These are phyloP conservation scores for Bolboschoenoplectus hybrid DNA, from an alignment of 202 grass and related monocot species.

Conservation along the genomic window DNA sequence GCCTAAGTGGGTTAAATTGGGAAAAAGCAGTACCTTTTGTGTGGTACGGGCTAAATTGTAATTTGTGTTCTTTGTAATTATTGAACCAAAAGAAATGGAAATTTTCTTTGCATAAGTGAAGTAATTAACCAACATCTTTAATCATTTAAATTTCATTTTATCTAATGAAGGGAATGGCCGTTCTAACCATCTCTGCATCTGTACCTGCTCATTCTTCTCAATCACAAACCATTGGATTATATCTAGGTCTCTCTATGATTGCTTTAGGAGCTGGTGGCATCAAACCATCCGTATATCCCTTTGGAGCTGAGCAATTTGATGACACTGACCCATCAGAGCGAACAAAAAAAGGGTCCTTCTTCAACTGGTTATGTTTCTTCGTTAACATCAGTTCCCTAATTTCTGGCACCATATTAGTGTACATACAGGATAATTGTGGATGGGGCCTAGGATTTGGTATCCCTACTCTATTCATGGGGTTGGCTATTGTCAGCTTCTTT, in stretches of 20 bases:
- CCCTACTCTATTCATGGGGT: slow-evolving; percentile 43
- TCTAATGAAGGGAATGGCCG: no score
- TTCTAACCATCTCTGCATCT: slow-evolving; percentile 54
- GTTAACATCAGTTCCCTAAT: slow-evolving; percentile 56
- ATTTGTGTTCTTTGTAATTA: not conserved
- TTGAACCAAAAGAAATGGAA: no score
- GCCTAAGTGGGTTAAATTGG: not conserved
- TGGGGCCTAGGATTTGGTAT: slow-evolving; percentile 61
- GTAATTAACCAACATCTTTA: no score
- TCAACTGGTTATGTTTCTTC: slow-evolving; percentile 61
- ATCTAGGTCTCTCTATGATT: slow-evolving; percentile 69
- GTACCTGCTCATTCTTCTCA: slow-evolving; percentile 48
- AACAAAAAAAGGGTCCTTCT: slow-evolving; percentile 60
- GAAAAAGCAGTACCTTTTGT: not conserved
- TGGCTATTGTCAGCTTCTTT: slow-evolving; percentile 40
- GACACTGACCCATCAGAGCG: slow-evolving; percentile 51
- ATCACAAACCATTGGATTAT: slow-evolving; percentile 45
- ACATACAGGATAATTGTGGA: slow-evolving; percentile 64
- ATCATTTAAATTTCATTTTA: no score
- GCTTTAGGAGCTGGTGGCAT: slow-evolving; percentile 69
- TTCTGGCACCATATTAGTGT: slow-evolving; percentile 62
- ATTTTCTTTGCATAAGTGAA: no score
- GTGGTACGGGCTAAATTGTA: not conserved
- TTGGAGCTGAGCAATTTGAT: slow-evolving; percentile 80
- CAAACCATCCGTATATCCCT: slow-evolving; percentile 68